Evolutionary conservation across 371 early-diverging fungal genomes (phyloP).

Genomic region (Batkoa obscura): DNA sequence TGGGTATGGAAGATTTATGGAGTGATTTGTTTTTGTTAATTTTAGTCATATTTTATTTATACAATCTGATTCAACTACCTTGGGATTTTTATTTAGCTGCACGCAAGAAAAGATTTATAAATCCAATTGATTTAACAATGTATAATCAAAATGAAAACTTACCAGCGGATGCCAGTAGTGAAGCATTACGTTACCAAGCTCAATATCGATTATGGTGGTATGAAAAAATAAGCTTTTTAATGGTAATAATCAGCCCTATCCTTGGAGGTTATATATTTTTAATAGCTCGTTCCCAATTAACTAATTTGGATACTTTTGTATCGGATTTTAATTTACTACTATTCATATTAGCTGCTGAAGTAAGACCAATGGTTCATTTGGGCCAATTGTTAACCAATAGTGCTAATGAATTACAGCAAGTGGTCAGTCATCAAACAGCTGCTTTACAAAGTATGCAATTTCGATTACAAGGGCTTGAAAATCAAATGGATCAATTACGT

Average conservation of each 20-base stretch:
- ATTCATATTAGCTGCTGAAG: slow-evolving; percentile 34
- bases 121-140: slow-evolving; percentile 6
- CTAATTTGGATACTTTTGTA: slow-evolving; percentile 30
- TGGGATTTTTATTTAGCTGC: slow-evolving; percentile 50
- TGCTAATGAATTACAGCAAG: slow-evolving; percentile 29
- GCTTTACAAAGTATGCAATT: slow-evolving; percentile 22
- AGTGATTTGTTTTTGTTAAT: slow-evolving; percentile 38
- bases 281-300: slow-evolving; percentile 26
- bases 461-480: slow-evolving; percentile 26
- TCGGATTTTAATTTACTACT: slow-evolving; percentile 38
- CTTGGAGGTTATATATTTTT: slow-evolving; percentile 34
- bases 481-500: slow-evolving; percentile 27
- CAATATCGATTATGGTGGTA: slow-evolving; percentile 26
- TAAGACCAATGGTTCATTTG: slow-evolving; percentile 31
- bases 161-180: slow-evolving; percentile 14
- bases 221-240: slow-evolving; percentile 24
- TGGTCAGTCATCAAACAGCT: slow-evolving; percentile 25
- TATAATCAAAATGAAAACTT: slow-evolving; percentile 9
- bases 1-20: slow-evolving; percentile 41
- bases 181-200: slow-evolving; percentile 16
- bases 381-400: slow-evolving; percentile 27
- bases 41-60: slow-evolving; percentile 38
- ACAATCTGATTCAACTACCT: slow-evolving; percentile 46
- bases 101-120: slow-evolving; percentile 21
- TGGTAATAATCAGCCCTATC: slow-evolving; percentile 29